A percentile compares a stretch with the other conserved stretches of the same genome.
These are phyloP conservation scores for Nemania bipapillata DNA, from an alignment of 2,329 filamentous ascomycete species.

Conservation along the genomic window DNA sequence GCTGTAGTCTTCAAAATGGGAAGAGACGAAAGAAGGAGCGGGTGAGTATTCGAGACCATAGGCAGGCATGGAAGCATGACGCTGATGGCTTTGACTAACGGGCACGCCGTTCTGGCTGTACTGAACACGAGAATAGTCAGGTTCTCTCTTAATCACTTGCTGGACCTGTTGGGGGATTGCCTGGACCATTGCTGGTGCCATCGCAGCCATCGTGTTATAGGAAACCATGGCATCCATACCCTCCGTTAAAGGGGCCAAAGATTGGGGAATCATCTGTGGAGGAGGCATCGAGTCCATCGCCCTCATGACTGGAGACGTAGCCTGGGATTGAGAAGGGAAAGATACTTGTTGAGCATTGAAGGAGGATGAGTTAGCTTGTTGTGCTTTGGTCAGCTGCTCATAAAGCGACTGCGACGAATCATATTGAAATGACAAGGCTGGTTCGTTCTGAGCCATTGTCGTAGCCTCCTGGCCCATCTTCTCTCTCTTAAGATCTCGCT, in stretches of 20 bases:
- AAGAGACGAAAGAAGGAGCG: conserved; percentile 97
- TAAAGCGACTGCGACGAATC: conserved; percentile 99
- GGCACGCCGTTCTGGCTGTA: conserved; percentile 94
- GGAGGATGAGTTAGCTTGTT: conserved; percentile 97
- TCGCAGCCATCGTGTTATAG: conserved; percentile 74
- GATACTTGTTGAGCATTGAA: conserved; percentile 82
- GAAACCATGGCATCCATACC: conserved; percentile 78
- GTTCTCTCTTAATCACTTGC: conserved; percentile 84
- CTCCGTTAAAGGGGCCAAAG: conserved; percentile 68
- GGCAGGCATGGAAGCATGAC: conserved; percentile 97
- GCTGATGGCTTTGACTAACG: conserved; percentile 83
- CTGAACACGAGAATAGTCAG: conserved; percentile 82
- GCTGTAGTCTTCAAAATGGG: conserved; percentile 97
- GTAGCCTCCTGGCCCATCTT: conserved; percentile 99
- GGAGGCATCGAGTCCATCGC: conserved; percentile 94
- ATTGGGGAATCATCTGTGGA: conserved; percentile 77
- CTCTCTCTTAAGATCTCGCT: conserved; percentile 97
- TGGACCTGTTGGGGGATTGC: conserved; percentile 70
- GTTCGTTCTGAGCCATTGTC: conserved; percentile 95
- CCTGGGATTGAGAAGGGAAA: conserved; percentile 77
- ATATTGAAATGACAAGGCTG: conserved; percentile 97
- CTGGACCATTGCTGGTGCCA: conserved; percentile 75
- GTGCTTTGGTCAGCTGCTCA: conserved; percentile 98
- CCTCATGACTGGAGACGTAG: conserved; percentile 87
- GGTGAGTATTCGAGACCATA: conserved; percentile 96